Conservation (phyloP, 305 asterid species). For the Stenogyne calaminthoides region DNA sequence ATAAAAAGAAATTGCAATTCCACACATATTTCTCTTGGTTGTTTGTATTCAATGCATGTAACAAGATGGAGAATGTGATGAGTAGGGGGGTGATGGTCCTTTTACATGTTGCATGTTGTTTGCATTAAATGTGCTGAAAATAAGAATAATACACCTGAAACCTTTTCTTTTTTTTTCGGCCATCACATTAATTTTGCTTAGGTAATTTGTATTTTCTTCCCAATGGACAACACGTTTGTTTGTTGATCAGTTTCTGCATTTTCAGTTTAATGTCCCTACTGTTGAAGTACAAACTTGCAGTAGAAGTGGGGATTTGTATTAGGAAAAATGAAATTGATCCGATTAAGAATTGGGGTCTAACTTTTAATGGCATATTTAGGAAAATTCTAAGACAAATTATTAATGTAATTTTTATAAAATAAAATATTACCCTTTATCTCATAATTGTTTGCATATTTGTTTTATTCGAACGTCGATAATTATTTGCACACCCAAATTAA, state of each 20-base stretch:
- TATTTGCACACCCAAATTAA: too few species aligned
- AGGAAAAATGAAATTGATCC: too few species aligned
- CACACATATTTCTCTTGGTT: neutral
- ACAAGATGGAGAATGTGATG: constrained; percentile 26
- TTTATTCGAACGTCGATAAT: too few species aligned
- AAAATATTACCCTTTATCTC: too few species aligned
- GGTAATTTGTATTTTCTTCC: constrained; percentile 19
- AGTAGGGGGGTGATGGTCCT: constrained; percentile 20
- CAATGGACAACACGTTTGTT: constrained; percentile 15
- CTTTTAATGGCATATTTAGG: too few species aligned
- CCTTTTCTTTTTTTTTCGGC: neutral
- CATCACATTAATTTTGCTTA: constrained; percentile 20
- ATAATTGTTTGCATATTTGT: too few species aligned
- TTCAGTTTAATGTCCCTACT: constrained; percentile 24
- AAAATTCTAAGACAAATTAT: too few species aligned
- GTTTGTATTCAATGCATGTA: constrained; percentile 23
- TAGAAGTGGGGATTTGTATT: too few species aligned
- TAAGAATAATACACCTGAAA: constrained; percentile 18
- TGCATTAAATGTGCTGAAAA: constrained; percentile 29
- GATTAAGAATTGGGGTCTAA: too few species aligned
- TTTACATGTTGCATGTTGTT: constrained; percentile 31
- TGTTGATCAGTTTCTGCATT: constrained; percentile 16
- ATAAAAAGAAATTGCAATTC: too few species aligned
- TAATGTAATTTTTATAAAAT: too few species aligned
- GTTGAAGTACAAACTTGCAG: neutral